Evolutionary conservation across 192 early-diverging fungal species (phyloP), one percentile per base, ranked within the genome.

Genomic region (Backusella mclennaniae): DNA sequence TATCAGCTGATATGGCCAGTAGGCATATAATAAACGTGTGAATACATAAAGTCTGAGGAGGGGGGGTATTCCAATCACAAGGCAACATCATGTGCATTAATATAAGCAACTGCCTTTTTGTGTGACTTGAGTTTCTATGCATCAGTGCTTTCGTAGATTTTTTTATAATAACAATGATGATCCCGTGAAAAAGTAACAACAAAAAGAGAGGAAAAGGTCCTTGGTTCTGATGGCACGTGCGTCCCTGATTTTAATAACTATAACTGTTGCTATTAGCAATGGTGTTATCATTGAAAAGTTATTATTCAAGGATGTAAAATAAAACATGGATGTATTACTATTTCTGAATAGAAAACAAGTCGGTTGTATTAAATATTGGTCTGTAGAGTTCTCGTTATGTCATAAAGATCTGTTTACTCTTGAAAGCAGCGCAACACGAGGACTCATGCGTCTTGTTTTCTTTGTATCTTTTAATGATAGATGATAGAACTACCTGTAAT

Each of bases 21-120:
- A 23, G 38, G n/a, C 35, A 17, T 69, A 69, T n/a, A 69, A 69
- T 69, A 69, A 69, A 63, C 56, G 56, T 63, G 56, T 63, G 56
- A 63, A 63, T 29, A 63, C 56, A 23, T 63, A 29, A 63, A 63
- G 4, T 29, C 11, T 29, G 26, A 63, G 26, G 56, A 8, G 56
- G 11, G 56, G 11, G 23, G 21, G 56, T 23, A 63, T 9, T 12
- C 21, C 4, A 26, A 63, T 63, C 56, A 63, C 56, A 63, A 63
- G 56, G 56, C 11, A 63, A 4, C 56, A 63, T 63, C 56, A 63
- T 63, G 56, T 63, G 56, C 56, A 63, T 63, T 63, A 63, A 63
- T 63, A 63, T 63, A 63, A 29, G 23, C 56, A 63, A 63, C 56
- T 63, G 56, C 56, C 26, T 63, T 29, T 63, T 63, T 63, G 56